Evolutionary conservation across 139 green algal species (phyloP).

Genomic region (Axilococcus clingmanii): DNA sequence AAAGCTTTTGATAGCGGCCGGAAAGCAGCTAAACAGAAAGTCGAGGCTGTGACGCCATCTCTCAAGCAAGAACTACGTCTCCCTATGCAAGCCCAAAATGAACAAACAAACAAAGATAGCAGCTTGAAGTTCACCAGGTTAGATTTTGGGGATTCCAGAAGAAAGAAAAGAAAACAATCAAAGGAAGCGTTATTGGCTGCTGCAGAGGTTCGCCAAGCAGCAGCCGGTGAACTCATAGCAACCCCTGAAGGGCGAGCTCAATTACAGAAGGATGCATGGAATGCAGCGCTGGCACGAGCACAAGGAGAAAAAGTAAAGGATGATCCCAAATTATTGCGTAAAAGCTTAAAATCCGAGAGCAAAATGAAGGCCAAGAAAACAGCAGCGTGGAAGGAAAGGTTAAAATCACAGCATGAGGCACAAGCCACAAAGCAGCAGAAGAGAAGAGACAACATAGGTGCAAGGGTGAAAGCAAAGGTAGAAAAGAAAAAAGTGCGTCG

Average conservation of each 20-base stretch:
- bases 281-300: slow-evolving; percentile 49
- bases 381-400: slow-evolving; percentile 57
- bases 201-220: slow-evolving; percentile 33
- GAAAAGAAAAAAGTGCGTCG: slow-evolving; percentile 65
- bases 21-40: slow-evolving; percentile 8
- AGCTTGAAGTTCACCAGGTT: slow-evolving; percentile 20
- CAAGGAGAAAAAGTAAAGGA: slow-evolving; percentile 76
- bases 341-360: slow-evolving; percentile 54
- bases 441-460: slow-evolving; percentile 55
- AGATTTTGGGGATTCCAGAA: slow-evolving; percentile 22
- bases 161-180: slow-evolving; percentile 22
- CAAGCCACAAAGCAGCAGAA: slow-evolving; percentile 56
- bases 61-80: slow-evolving; percentile 3
- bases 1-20: slow-evolving; percentile 13
- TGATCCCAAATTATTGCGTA: slow-evolving; percentile 71
- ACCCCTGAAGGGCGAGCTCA: slow-evolving; percentile 31
- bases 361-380: slow-evolving; percentile 60
- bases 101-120: neutral
- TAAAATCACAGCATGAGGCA: slow-evolving; percentile 36
- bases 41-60: slow-evolving; percentile 28
- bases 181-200: slow-evolving; percentile 52
- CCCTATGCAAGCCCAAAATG: neutral
- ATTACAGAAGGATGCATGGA: slow-evolving; percentile 44
- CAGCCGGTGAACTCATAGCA: slow-evolving; percentile 7
- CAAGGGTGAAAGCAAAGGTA: slow-evolving; percentile 44